phyloP scores from a whole-genome alignment of 164 flowering plant species.

The Tetrastigma voinierianum region DNA sequence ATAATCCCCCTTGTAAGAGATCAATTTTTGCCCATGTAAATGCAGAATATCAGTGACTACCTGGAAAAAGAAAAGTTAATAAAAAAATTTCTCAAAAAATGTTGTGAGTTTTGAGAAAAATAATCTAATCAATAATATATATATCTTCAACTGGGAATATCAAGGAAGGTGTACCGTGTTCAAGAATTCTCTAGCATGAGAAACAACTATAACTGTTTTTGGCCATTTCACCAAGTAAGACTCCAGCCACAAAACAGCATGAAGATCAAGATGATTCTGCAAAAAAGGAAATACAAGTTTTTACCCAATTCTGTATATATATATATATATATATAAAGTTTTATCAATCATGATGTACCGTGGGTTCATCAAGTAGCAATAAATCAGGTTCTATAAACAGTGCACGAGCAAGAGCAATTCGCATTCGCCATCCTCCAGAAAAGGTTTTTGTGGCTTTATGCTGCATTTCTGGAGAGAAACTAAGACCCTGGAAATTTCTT shows the following conservation, averaged over 20 bases:
- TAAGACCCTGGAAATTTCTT: slow-evolving; percentile 71
- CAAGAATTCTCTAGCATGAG: slow-evolving; percentile 98
- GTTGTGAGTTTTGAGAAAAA: not conserved
- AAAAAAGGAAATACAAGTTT: slow-evolving; percentile 7
- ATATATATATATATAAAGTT: too few relatives aligned
- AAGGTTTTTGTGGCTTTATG: slow-evolving; percentile 76
- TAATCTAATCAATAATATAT: not conserved
- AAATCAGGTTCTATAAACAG: slow-evolving; percentile 94
- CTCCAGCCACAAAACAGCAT: slow-evolving; percentile 98
- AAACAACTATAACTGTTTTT: slow-evolving; percentile 94
- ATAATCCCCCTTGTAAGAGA: slow-evolving; percentile 81
- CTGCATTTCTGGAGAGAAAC: slow-evolving; percentile 97
- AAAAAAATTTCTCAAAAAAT: not conserved
- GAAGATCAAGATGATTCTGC: slow-evolving; percentile 99
- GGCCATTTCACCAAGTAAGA: slow-evolving; percentile 91
- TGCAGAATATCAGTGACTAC: slow-evolving; percentile 98
- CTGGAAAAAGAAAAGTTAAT: slow-evolving; percentile 31
- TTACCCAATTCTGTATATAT: too few relatives aligned
- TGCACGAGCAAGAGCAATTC: slow-evolving; percentile 99
- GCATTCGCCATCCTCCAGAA: slow-evolving; percentile 99
- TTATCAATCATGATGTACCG: slow-evolving; percentile 35
- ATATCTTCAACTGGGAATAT: not conserved
- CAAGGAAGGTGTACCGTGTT: slow-evolving; percentile 58
- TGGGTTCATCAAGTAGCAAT: slow-evolving; percentile 96
- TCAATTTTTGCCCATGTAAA: slow-evolving; percentile 77